Evolutionary conservation across 495 filamentous ascomycete genomes (phyloP), one percentile per base, ranked within the genome.

Genomic region (Penicillium ochrochloron): DNA sequence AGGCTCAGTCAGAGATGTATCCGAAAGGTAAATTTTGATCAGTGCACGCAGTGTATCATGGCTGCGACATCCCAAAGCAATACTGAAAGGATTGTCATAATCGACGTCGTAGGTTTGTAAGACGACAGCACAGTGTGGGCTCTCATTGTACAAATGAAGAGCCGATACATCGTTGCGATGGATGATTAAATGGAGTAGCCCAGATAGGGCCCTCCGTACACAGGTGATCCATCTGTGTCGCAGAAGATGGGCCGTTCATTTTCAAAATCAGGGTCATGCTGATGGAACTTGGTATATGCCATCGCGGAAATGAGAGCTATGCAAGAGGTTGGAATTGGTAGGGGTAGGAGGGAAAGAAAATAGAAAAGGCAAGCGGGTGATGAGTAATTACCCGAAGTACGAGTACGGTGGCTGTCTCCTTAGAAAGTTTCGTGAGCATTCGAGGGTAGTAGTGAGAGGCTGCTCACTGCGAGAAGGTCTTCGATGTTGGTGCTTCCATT

Each of bases 21-120:
- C 53, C 8, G 33, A 56, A 33, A 21, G 53, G 19, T 34, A 56
- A 19, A 56, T 37, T 19, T 56, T 7, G 31, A 35, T 35, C n/a
- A 56, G 33, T 37, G 53, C n/a, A 35, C 33, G 53, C 8, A 56
- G 53, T 35, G 19, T 8, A 37, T 56, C 31, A 50, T 25, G 25
- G 46, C 46, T 50, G 10, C 46, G 21, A 17, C 0, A 50, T 17
- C 21, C 46, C 25, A 50, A 23, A 50, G 21, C 17, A 23, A 17
- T 50, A 27, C 46, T 50, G 9, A 50, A 50, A 50, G 46, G 46
- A 27, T 27, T 50, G 46, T 50, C 9, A 12, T 50, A 50, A 3
- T 3, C 3, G 7, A 19, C 21, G 19, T 50, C 21, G 46, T 50
- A 50, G 46, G 19, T 17, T 10, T 50, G 46, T 17, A 23, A 12